These are phyloP conservation scores for Cladosporium sp. DNA, from an alignment of 2,329 filamentous ascomycete genomes.

Conservation along the genomic window DNA sequence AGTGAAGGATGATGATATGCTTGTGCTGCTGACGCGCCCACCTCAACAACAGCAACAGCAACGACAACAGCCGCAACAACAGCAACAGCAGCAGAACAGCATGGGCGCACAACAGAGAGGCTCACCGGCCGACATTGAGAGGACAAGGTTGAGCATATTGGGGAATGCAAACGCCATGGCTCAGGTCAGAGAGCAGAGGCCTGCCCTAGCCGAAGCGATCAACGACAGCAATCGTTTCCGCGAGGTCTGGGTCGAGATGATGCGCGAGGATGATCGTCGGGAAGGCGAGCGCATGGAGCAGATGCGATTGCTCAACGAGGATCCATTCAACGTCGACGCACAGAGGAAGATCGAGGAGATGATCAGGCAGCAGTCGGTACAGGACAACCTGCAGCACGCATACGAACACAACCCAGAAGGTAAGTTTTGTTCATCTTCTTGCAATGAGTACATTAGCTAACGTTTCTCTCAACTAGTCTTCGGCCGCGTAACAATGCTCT, in stretches of 20 bases:
- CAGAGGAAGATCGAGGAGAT: conserved; percentile 94
- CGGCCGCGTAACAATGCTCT: conserved; percentile 91
- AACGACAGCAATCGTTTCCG: conserved; percentile 77
- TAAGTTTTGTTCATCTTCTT: conserved; percentile 43
- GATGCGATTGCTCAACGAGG: conserved; percentile 83
- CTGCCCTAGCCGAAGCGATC: conserved; percentile 73
- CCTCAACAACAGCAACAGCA: conserved; percentile 50
- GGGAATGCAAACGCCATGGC: conserved; percentile 72
- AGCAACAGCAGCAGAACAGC: conserved; percentile 39
- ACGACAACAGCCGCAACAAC: conserved; percentile 41
- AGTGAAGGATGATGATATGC: conserved; percentile 86
- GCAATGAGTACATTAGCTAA: background rate
- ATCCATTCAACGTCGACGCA: conserved; percentile 90
- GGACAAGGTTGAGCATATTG: conserved; percentile 77
- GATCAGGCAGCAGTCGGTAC: conserved; percentile 89
- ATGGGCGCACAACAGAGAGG: conserved; percentile 36
- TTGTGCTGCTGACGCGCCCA: conserved; percentile 73
- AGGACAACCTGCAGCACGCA: conserved; percentile 93
- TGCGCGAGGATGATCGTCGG: conserved; percentile 68
- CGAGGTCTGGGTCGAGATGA: conserved; percentile 67
- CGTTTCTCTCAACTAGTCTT: conserved; percentile 63
- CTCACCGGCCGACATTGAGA: conserved; percentile 64
- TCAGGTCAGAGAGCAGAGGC: conserved; percentile 70
- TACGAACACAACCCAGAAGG: conserved; percentile 98
- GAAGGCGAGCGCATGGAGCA: conserved; percentile 77